Evolutionary conservation across 108 stramenopile species (phyloP).

Genomic region (Epithemia pelagica): DNA sequence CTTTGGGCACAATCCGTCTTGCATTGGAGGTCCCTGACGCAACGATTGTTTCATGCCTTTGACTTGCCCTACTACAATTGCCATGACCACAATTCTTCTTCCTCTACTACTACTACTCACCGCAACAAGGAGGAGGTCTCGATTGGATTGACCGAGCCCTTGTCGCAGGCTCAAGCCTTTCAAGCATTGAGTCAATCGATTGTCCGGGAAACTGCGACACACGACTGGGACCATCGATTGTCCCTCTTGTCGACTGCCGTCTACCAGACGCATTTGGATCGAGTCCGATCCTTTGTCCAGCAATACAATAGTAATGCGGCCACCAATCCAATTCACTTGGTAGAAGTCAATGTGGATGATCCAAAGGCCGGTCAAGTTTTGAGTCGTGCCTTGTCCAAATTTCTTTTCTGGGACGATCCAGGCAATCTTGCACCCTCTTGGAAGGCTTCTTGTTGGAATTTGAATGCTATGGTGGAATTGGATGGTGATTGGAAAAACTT

Average conservation of each 20-base stretch:
- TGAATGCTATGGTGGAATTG: slow-evolving; percentile 2
- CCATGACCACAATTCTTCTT: neutral
- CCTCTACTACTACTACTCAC: no score
- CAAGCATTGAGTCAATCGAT: slow-evolving; percentile 4
- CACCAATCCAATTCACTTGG: slow-evolving; percentile 11
- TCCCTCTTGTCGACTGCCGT: slow-evolving; percentile 3
- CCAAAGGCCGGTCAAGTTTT: slow-evolving; percentile 6
- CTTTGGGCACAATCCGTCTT: slow-evolving; percentile 26
- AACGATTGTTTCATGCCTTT: slow-evolving; percentile 20
- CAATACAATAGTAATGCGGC: neutral
- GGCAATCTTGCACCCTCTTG: no score
- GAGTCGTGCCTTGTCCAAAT: neutral
- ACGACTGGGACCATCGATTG: neutral
- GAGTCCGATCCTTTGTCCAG: slow-evolving; percentile 16
- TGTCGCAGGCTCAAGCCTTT: neutral
- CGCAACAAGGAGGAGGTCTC: neutral
- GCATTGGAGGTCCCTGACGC: slow-evolving; percentile 27
- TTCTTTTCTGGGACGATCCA: no score
- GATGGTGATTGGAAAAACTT: slow-evolving; percentile 24
- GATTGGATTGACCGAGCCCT: neutral
- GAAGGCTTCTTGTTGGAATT: slow-evolving; percentile 15
- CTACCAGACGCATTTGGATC: slow-evolving; percentile 20
- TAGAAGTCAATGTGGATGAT: slow-evolving; percentile 28
- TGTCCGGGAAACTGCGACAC: slow-evolving; percentile 6
- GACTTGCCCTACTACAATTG: neutral